Conservation (phyloP, 106 monocot genomes). For the Posidonia australis region DNA sequence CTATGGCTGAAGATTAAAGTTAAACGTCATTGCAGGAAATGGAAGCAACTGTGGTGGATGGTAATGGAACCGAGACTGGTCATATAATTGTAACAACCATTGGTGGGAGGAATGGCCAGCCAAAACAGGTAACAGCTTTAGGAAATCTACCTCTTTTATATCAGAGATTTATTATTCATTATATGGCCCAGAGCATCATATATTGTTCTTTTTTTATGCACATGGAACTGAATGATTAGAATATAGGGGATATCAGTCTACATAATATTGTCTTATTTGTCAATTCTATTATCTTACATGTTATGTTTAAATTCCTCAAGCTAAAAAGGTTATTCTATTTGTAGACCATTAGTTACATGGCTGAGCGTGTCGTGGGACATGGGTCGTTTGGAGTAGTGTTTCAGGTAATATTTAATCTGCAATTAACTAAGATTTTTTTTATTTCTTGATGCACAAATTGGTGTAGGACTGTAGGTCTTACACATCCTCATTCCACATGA, state of each 20-base stretch:
- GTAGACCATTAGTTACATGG: conserved; percentile 26
- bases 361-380: conserved; percentile 18
- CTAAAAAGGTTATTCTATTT: not conserved
- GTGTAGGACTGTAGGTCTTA: too few species aligned
- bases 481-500: too few species aligned
- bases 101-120: conserved; percentile 43
- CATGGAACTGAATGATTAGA: too few species aligned
- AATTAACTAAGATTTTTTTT: too few species aligned
- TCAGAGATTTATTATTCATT: not conserved
- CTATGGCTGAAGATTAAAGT: too few species aligned
- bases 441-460: too few species aligned
- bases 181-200: not conserved
- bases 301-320: not conserved
- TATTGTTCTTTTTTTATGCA: not conserved
- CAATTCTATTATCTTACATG: not conserved
- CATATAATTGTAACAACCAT: conserved; percentile 50
- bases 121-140: not conserved
- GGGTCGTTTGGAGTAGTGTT: conserved; percentile 25
- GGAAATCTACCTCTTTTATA: not conserved
- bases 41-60: conserved; percentile 35
- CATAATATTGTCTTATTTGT: not conserved
- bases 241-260: not conserved
- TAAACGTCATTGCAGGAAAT: conserved; percentile 21
- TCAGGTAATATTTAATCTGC: conserved; percentile 7
- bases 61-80: conserved; percentile 40